A percentile compares a stretch with the other conserved stretches of the same genome.
These are phyloP conservation scores for Vicia villosa DNA, from an alignment of 306 rosid genomes.

Conservation along the genomic window DNA sequence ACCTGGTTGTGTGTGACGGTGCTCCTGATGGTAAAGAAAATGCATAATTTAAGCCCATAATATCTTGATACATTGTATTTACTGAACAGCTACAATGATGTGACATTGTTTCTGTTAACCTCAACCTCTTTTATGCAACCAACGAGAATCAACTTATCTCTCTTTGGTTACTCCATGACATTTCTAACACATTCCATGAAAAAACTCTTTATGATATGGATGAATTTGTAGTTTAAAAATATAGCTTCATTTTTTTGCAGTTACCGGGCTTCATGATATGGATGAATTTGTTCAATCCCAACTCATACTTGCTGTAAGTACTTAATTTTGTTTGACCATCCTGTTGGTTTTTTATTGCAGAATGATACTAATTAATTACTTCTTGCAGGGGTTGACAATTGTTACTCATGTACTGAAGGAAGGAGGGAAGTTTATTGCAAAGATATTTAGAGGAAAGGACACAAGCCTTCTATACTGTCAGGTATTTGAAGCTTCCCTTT, in stretches of 20 bases:
- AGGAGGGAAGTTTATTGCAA: constrained; percentile 94
- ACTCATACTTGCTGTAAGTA: constrained; percentile 90
- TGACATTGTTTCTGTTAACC: neutral
- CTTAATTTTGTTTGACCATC: constrained; percentile 22
- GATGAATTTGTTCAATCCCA: constrained; percentile 99
- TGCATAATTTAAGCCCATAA: constrained; percentile 16
- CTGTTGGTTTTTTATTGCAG: constrained; percentile 11
- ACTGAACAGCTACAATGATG: neutral
- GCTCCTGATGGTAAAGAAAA: constrained; percentile 87
- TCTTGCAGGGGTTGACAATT: constrained; percentile 85
- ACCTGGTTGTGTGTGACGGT: constrained; percentile 98
- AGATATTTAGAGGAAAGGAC: constrained; percentile 96
- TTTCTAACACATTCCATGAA: neutral
- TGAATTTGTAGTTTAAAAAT: constrained; percentile 18
- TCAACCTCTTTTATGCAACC: constrained; percentile 6
- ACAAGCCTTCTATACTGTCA: constrained; percentile 92
- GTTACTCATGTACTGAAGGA: constrained; percentile 90
- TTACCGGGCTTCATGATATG: constrained; percentile 99
- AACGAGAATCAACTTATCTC: constrained; percentile 5
- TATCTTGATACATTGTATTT: constrained; percentile 26
- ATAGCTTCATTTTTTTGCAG: constrained; percentile 49
- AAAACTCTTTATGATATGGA: neutral
- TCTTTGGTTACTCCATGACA: constrained; percentile 5
- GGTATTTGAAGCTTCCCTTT: constrained; percentile 56
- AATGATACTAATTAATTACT: constrained; percentile 40